These are phyloP conservation scores for Geum urbanum DNA, from an alignment of 306 rosid species.

Conservation along the genomic window DNA sequence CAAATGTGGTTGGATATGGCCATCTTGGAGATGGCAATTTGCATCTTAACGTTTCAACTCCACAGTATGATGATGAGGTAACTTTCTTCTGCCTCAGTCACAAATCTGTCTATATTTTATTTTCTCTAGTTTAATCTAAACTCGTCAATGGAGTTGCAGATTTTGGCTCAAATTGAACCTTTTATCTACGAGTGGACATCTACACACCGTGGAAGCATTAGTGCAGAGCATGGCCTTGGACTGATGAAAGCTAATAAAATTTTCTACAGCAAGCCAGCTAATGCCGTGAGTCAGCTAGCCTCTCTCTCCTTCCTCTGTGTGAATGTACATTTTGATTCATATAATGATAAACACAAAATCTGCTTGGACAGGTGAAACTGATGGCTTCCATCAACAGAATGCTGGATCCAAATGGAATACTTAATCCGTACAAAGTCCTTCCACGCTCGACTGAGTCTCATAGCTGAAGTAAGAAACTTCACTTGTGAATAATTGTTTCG, in stretches of 20 bases:
- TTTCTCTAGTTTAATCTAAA: not conserved
- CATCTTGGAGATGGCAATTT: conserved; percentile 95
- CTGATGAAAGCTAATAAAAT: conserved; percentile 86
- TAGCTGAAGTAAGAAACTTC: conserved; percentile 21
- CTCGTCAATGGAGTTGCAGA: conserved; percentile 39
- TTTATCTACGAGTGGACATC: conserved; percentile 97
- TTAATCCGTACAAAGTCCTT: conserved; percentile 94
- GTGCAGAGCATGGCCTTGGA: conserved; percentile 95
- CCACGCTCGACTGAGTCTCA: conserved; percentile 46
- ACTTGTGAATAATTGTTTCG: conserved; percentile 1
- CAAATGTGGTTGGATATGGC: conserved; percentile 73
- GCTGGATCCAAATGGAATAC: conserved; percentile 82
- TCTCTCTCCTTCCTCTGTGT: not conserved
- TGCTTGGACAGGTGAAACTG: conserved; percentile 60
- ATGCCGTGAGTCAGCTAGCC: conserved; percentile 39
- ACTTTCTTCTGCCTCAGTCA: conserved; percentile 13
- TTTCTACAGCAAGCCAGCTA: conserved; percentile 68
- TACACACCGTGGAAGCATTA: conserved; percentile 73
- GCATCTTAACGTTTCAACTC: conserved; percentile 83
- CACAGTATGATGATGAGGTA: conserved; percentile 70
- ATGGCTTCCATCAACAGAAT: conserved; percentile 84
- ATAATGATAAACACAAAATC: conserved; percentile 13
- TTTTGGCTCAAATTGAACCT: conserved; percentile 77
- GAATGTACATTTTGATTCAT: conserved; percentile 15
- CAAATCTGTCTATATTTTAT: conserved; percentile 8